Evolutionary conservation across 179 eudicot genomes (phyloP).

Genomic region (Beta lomatogona): DNA sequence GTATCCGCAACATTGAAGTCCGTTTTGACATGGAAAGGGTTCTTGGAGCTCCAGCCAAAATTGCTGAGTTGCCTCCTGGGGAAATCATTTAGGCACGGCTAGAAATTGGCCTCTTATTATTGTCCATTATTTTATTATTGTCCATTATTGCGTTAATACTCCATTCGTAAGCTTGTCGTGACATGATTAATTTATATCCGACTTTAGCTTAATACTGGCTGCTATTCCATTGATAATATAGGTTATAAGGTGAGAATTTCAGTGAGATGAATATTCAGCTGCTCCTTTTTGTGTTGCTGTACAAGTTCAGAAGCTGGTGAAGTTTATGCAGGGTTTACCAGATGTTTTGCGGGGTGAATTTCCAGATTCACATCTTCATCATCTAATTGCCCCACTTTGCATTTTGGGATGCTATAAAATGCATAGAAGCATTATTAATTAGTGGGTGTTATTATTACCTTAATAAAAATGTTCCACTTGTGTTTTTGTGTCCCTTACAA

Average conservation of each 20-base stretch:
- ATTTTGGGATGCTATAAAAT: not conserved
- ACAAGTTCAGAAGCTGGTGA: not conserved
- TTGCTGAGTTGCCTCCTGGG: slow-evolving; percentile 82
- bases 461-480: not conserved
- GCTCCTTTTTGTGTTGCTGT: not conserved
- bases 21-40: slow-evolving; percentile 91
- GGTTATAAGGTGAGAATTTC: slow-evolving; percentile 11
- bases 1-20: slow-evolving; percentile 86
- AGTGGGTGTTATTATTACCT: not conserved
- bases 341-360: not conserved
- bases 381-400: not conserved
- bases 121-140: slow-evolving; percentile 4
- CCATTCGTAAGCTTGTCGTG: slow-evolving; percentile 9
- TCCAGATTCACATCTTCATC: not conserved
- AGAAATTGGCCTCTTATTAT: not conserved
- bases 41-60: slow-evolving; percentile 69
- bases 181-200: slow-evolving; percentile 4
- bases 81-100: slow-evolving; percentile 44
- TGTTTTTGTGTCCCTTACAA: not conserved
- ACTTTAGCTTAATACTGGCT: not conserved
- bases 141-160: not conserved
- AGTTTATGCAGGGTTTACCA: not conserved
- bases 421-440: not conserved
- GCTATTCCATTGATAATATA: slow-evolving; percentile 16
- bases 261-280: slow-evolving; percentile 4